phyloP scores from a whole-genome alignment of 345 rosid species.

The Noccaea caerulescens region DNA sequence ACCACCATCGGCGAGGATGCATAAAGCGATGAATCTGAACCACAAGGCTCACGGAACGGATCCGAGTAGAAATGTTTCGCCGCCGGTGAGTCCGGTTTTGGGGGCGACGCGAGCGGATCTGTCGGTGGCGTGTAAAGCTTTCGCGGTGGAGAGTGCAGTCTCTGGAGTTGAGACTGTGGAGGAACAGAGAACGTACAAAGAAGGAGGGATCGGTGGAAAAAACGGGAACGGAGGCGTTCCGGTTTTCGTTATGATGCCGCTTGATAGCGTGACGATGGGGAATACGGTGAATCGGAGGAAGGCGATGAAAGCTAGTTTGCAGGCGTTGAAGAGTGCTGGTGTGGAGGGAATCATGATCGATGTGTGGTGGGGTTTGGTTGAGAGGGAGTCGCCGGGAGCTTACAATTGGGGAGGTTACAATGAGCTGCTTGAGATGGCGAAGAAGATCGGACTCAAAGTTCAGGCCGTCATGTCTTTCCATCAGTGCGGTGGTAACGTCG shows the following conservation, averaged over 20 bases:
- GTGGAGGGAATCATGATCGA: slow-evolving; percentile 97
- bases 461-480: slow-evolving; percentile 99
- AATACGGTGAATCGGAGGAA: slow-evolving; percentile 81
- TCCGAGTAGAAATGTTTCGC: slow-evolving; percentile 37
- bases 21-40: slow-evolving; percentile 44
- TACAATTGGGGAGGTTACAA: slow-evolving; percentile 96
- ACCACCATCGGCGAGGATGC: slow-evolving; percentile 62
- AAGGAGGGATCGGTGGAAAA: slow-evolving; percentile 44
- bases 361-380: slow-evolving; percentile 99
- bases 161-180: slow-evolving; percentile 31
- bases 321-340: slow-evolving; percentile 95
- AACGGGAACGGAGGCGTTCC: slow-evolving; percentile 69
- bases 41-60: slow-evolving; percentile 46
- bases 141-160: slow-evolving; percentile 38
- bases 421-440: slow-evolving; percentile 91
- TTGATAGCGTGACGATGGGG: slow-evolving; percentile 85
- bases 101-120: slow-evolving; percentile 63
- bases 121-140: slow-evolving; percentile 69
- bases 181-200: slow-evolving; percentile 43
- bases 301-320: slow-evolving; percentile 93
- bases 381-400: slow-evolving; percentile 75
- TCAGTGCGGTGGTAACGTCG: slow-evolving; percentile 99
- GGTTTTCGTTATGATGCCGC: slow-evolving; percentile 98
- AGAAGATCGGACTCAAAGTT: slow-evolving; percentile 84
- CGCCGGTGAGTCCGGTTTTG: slow-evolving; percentile 70